A percentile compares a stretch with the other conserved stretches of the same genome.
Conservation (phyloP, 331 rosid species). For the Quercus lobata region DNA sequence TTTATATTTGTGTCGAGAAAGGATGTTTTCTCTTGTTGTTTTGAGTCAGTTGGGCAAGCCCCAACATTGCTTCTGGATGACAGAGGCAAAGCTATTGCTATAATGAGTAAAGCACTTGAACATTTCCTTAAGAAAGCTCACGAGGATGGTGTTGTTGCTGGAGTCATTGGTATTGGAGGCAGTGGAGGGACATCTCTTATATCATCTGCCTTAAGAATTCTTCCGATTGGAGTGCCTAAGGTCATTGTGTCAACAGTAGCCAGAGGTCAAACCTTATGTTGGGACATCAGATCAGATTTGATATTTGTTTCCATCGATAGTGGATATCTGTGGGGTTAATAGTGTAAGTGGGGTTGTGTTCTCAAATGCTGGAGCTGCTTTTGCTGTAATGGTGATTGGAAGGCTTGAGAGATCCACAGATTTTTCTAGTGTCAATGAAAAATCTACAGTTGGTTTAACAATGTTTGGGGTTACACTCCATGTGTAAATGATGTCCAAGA, state of each 20-base stretch:
- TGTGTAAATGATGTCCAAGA: slow-evolving; percentile 68
- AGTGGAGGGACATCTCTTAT: too few species aligned
- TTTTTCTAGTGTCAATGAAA: slow-evolving; percentile 25
- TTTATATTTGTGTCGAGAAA: too few species aligned
- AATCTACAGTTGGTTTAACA: slow-evolving; percentile 69
- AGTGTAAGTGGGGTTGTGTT: slow-evolving; percentile 66
- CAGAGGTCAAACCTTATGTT: slow-evolving; percentile 70
- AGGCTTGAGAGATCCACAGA: slow-evolving; percentile 37
- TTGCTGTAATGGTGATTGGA: slow-evolving; percentile 85
- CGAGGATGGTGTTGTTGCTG: too few species aligned
- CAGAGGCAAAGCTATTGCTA: too few species aligned
- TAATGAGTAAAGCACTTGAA: too few species aligned
- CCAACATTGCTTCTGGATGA: too few species aligned
- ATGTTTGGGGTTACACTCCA: slow-evolving; percentile 90
- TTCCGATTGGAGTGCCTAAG: slow-evolving; percentile 85
- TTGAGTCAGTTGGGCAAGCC: too few species aligned
- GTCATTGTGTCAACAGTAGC: slow-evolving; percentile 79
- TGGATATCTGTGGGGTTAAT: slow-evolving; percentile 76
- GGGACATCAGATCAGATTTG: slow-evolving; percentile 62
- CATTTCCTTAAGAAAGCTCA: too few species aligned
- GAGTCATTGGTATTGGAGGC: too few species aligned
- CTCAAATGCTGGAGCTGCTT: slow-evolving; percentile 80
- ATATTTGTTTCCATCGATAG: slow-evolving; percentile 66
- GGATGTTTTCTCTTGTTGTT: too few species aligned
- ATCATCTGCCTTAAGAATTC: slow-evolving; percentile 46